Percentiles rank a stretch among this genome's conserved stretches.
Evolutionary conservation across 495 filamentous ascomycete species (phyloP).

Genomic region (Baudoinia panamericana): DNA sequence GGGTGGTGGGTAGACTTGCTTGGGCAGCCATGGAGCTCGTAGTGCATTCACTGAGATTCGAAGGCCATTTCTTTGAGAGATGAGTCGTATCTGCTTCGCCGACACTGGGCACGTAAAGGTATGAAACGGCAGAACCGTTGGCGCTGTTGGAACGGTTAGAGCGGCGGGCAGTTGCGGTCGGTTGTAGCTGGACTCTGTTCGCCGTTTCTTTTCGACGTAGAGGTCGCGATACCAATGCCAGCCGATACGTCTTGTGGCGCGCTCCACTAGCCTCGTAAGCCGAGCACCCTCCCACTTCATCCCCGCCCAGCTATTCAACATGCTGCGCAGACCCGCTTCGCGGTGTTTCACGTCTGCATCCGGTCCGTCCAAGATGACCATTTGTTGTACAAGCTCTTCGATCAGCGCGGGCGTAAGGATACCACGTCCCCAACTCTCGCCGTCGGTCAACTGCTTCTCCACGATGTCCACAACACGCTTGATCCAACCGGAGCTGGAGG

Average conservation of each 20-base stretch:
- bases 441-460: conserved; percentile 76
- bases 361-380: conserved; percentile 28
- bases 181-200: conserved; percentile 47
- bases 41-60: conserved; percentile 86
- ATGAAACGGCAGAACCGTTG: conserved; percentile 96
- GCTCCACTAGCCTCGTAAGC: conserved; percentile 73
- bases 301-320: conserved; percentile 58
- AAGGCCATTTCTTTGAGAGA: conserved; percentile 88
- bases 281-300: conserved; percentile 79
- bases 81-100: conserved; percentile 84
- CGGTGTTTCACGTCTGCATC: conserved; percentile 30
- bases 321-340: conserved; percentile 29
- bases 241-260: conserved; percentile 59
- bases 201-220: conserved; percentile 49
- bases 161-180: conserved; percentile 63
- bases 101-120: conserved; percentile 93
- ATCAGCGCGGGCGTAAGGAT: conserved; percentile 45
- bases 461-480: conserved; percentile 92
- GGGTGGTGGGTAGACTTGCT: conserved; percentile 69
- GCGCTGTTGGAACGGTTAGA: conserved; percentile 73
- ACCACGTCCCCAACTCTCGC: conserved; percentile 75
- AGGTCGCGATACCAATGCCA: conserved; percentile 85
- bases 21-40: conserved; percentile 71
- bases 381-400: conserved; percentile 39
- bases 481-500: conserved; percentile 66